These are phyloP conservation scores for Coniella vitis DNA, from an alignment of 2,329 filamentous ascomycete species.

Conservation along the genomic window DNA sequence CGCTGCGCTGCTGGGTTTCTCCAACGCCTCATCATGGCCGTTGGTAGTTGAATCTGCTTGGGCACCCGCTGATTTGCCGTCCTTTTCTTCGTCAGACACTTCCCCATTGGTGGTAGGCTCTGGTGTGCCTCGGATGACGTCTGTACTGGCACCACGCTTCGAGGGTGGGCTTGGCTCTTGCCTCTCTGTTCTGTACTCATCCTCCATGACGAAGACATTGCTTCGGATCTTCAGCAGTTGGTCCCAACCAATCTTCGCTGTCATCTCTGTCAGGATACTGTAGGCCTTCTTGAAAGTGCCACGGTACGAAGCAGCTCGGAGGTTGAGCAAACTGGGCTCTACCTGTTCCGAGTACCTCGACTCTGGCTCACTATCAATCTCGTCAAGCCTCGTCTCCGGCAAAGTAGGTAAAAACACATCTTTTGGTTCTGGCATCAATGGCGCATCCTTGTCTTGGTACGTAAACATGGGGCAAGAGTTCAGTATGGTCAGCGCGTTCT, in stretches of 20 bases:
- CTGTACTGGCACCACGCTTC: constrained; percentile 71
- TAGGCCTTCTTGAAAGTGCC: constrained; percentile 96
- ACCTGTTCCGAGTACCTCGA: constrained; percentile 77
- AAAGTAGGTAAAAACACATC: constrained; percentile 83
- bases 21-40: constrained; percentile 43
- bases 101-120: constrained; percentile 47
- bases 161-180: constrained; percentile 46
- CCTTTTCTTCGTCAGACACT: constrained; percentile 21
- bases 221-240: constrained; percentile 90
- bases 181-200: constrained; percentile 90
- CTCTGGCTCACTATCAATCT: constrained; percentile 88
- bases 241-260: constrained; percentile 95
- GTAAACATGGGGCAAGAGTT: constrained; percentile 99
- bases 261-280: constrained; percentile 88
- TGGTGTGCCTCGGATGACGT: constrained; percentile 67
- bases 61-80: constrained; percentile 19
- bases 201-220: constrained; percentile 98
- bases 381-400: constrained; percentile 83
- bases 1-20: constrained; percentile 74
- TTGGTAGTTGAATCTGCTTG: constrained; percentile 25
- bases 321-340: constrained; percentile 75
- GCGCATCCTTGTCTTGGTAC: constrained; percentile 96
- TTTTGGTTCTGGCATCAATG: constrained; percentile 86
- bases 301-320: constrained; percentile 84
- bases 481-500: constrained; percentile 85